A percentile compares a stretch with the other conserved stretches of the same genome.
These are phyloP conservation scores for Monosporascus sp. DNA, from an alignment of 2,329 filamentous ascomycete species.

Conservation along the genomic window DNA sequence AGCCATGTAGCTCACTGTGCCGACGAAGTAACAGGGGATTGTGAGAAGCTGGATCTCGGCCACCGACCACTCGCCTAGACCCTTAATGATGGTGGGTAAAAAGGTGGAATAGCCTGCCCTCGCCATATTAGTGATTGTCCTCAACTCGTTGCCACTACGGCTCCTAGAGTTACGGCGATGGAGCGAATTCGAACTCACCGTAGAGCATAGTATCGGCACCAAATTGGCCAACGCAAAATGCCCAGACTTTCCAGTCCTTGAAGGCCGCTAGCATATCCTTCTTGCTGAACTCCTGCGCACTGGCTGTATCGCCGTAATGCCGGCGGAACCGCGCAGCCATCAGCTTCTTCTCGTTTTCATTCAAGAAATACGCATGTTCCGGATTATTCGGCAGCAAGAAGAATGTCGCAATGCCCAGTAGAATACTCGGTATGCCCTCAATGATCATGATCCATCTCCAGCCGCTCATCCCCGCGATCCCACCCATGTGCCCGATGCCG, in stretches of 20 bases:
- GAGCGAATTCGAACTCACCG: conserved; percentile 25
- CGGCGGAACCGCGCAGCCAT: conserved; percentile 32
- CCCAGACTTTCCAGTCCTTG: conserved; percentile 71
- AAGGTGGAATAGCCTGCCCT: conserved; percentile 65
- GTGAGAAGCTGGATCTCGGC: conserved; percentile 71
- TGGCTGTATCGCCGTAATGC: conserved; percentile 44
- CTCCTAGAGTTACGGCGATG: background rate
- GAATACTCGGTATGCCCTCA: conserved; percentile 40
- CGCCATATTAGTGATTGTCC: background rate
- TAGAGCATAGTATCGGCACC: conserved; percentile 74
- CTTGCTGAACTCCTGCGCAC: conserved; percentile 44
- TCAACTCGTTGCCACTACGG: conserved; percentile 1
- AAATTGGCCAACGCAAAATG: conserved; percentile 66
- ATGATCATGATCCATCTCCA: conserved; percentile 72
- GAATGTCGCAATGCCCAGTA: conserved; percentile 51
- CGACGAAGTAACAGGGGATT: conserved; percentile 71
- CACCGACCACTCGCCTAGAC: conserved; percentile 57
- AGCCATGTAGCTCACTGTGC: conserved; percentile 63
- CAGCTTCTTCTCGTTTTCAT: conserved; percentile 50
- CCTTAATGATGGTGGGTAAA: conserved; percentile 71
- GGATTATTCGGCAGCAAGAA: conserved; percentile 58
- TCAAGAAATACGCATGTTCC: conserved; percentile 57
- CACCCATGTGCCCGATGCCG: conserved; percentile 69
- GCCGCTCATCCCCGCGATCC: conserved; percentile 55
- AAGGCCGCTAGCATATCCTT: conserved; percentile 63